Base-by-base conservation (phyloP, 192 early-diverging fungal species). In the Coemansia aciculifera region DNA sequence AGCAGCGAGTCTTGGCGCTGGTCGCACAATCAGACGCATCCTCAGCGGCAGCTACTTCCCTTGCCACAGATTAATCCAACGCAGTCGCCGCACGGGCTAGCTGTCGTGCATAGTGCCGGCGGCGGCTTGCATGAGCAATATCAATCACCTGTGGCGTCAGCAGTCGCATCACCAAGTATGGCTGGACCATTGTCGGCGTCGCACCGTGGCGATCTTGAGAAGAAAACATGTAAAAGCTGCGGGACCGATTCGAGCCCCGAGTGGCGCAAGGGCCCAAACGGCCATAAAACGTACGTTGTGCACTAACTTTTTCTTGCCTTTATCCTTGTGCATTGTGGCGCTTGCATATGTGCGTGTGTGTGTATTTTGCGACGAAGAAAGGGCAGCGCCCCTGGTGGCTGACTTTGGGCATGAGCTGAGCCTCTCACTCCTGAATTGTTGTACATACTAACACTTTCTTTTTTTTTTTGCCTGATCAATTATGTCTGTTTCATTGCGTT, bases 241-340 rank as follows among this genome's bases (percentile, higher is more conserved):
- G 72, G 75, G 19, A 85, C 84, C n/a, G 83, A 85, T 51, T 74
- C 72, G 17, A 86, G 85, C 54, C 85, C 85, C 49, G 85, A 86
- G 57, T 86, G 85, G 85, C 72, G 85, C 38, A 81, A 81, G 54
- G 85, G 85, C 7, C 83, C 85, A 27, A 82, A 72, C 3, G 85
- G 85, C 40, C 83, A 86, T 71, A 86, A 86, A 72, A 86, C 85
- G 81, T 83, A 77, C 74, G 81, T 82, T 59, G 24, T 59, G 57
- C 34, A 34, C 54, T n/a, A 29, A 63, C 60, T 23, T 37, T 37
- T 46, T 19, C 34, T 36, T 46, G n/a, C 44, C 19, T 27, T 36
- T 37, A 1, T 11, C 21, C 37, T 2, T 62, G 39, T 62, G 36
- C 7, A 66, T 19, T 24, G 21, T 46, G 44, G 44, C 44, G 44